Base-by-base conservation (phyloP, 2,329 filamentous ascomycete genomes). In the Ophiocordyceps robertsii region DNA sequence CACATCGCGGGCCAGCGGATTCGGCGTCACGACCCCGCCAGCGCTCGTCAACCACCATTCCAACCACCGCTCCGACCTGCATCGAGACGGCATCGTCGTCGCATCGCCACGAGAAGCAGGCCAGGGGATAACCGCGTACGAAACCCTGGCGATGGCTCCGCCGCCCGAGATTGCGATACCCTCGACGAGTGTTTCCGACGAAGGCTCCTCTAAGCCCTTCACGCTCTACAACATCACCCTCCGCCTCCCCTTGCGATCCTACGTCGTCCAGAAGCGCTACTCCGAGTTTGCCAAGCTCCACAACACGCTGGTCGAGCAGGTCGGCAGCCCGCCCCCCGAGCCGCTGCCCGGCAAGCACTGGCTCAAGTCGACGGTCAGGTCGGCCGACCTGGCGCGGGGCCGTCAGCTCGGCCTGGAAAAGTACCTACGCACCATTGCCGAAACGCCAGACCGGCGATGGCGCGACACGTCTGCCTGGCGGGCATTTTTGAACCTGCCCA, bases 221-320 rank as follows among this genome's bases (percentile, higher is more conserved):
- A 89, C 84, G 0, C 72, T 82, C 49, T 90, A 89, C 68, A 84
- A 85, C 59, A 81, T 89, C 60, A 80, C 77, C 19, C 70, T 92
- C 45, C 79, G 83, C 40, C 77, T 88, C 1, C 84, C 85, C 0
- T 72, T 90, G 13, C 78, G 82, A 39, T 83, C 82, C 5, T 84
- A 82, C 53, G 80, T 83, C 49, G 70, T 88, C 6, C 77, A 80
- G 54, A 90, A 89, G 62, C 82, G 85, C 53, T 93, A 90, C 68
- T 86, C 80, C 42, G 85, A 92, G 57, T 92, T 92, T 56, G 66
- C 68, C 43, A 59, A 69, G 38, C 76, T 93, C 14, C 77, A 92
- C 63, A 60, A 67, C 29, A 63, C 72, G 4, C 71, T 93, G 9
- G 68, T 69, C 17, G 64, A 71, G 35, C 66, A 77, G 40, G 73